Base-by-base conservation (phyloP, 768 basidiomycete genomes). In the Trametes meyenii region DNA sequence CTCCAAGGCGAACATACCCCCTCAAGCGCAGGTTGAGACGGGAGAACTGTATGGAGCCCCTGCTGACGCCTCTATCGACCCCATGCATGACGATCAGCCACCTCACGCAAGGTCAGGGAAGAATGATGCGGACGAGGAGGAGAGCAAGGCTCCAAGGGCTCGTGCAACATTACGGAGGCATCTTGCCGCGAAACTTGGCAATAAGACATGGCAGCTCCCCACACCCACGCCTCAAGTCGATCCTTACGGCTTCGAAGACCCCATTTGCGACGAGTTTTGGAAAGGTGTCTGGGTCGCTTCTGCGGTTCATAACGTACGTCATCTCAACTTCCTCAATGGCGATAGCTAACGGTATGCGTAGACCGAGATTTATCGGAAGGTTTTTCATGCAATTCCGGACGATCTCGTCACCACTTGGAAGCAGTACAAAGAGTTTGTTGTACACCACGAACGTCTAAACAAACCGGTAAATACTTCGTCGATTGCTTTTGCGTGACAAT, bases 281-380 rank as follows among this genome's bases (percentile, higher is more conserved):
- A 90, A 89, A 69, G 81, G 90, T 62, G 83, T 90, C 39, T 99
- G 97, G 96, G 80, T 89, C 2, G 86, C 92, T 14, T 87, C 85
- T 50, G 95, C 96, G 0, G 85, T 85, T 21, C 89, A 95, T 67
- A 99, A 98, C 72, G 94, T 96, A 55, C 63, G 90, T 78, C 35
- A 36, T 63, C 17, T 26, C 16, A 39, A 36, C 21, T 40, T 40
- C 39, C 19, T 21, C 17, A 38, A 14, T 51, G 16, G 10, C 4
- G 2, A 21, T 39, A 33, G 54, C 33, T 60, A 50, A 52, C 61
- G 50, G 35, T 53, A 55, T 14, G 52, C 29, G 12, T 61, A 96
- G 94, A 99, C 96, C 63, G 92, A 96, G 72, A 94, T 98, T 65
- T 98, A 85, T 76, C 88, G 95, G 57, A 96, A 92, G 71, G 94